Base-by-base conservation (phyloP, 257 asterid species). In the Thymus quinquecostatus region DNA sequence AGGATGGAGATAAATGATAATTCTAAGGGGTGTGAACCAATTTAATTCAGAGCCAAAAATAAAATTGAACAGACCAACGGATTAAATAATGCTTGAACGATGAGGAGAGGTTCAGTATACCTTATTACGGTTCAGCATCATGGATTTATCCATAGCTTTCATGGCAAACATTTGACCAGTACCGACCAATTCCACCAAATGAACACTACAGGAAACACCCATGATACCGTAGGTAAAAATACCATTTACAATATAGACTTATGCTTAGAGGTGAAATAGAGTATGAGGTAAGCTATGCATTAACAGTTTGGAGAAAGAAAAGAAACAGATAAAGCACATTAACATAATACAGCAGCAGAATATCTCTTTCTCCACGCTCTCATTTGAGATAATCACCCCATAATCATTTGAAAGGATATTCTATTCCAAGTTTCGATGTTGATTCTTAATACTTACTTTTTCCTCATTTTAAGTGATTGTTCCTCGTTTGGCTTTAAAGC, bases 91-190 rank as follows among this genome's bases (percentile, higher is more conserved):
- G 30, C 48, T 43, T 55, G 44, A 29, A 40, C 29, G 45, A 29
- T 11, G 30, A 29, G 59, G n/a, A 54, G 47, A 28, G 4, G 43
- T 56, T 57, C 66, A 29, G 55, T 11, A 28, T 66, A 92, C 99
- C 98, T 95, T 95, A 81, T 95, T 95, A 64, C 99, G 96, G 53
- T 86, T 88, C 72, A 95, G 77, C 98, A 95, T 95, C 82, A 89
- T 70, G 67, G 96, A 77, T 80, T 95, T 95, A 70, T 95, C 99
- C 99, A 95, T 95, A 66, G 99, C 98, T 82, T 95, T 95, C 98
- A 95, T 95, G 60, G 99, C 99, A 80, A 84, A 95, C 65, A 89
- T 70, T 62, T 83, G 86, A 72, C 88, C 94, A 14, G 85, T 79
- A 54, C 92, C 90, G 59, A 82, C 84, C 68, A 95, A 82, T 81